Base-by-base conservation (phyloP, 2,329 filamentous ascomycete species). In the Trichothecium roseum region DNA sequence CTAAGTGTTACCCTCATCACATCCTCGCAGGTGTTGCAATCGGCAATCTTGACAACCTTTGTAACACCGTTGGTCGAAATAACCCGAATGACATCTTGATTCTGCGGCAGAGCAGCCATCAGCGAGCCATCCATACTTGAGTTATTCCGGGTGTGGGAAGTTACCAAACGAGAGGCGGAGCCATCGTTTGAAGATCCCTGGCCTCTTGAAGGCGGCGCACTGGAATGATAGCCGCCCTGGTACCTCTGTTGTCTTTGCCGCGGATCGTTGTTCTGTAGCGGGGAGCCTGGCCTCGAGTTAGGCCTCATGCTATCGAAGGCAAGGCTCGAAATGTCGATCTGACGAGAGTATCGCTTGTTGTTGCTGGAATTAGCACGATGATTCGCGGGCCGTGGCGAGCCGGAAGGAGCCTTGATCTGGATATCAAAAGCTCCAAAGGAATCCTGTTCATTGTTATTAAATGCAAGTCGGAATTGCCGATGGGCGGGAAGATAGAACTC, bases 51-150 rank as follows among this genome's bases (percentile, higher is more conserved):
- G 51, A 98, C 79, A 17, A 95, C 88, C 52, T 94, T 94, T 32
- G 87, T 94, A 42, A 87, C 79, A 35, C 88, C 91, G 42, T 80
- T 85, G 33, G 87, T 91, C 45, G 84, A 94, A 52, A 96, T 94
- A 46, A 95, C 86, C 43, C 88, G 77, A 44, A 96, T 94, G 41
- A 94, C 77, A 40, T 88, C 83, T 56, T 93, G 86, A 57, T 87
- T 84, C 44, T 80, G 73, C 38, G 88, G 88, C 50, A 95, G 65
- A 40, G 82, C 81, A 45, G 85, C 84, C 72, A 89, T 91, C 43
- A 89, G 78, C 46, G 85, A 81, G 42, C 81, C 81, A 57, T 95
- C 88, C 51, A 89, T 71, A 57, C 85, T 94, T 36, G 83, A 84
- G 49, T 83, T 83, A 47, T 84, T 84, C 51, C 84, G 77, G 37